phyloP scores from a whole-genome alignment of 129 eudicot genomes.

The Heracleum sosnowskyi region DNA sequence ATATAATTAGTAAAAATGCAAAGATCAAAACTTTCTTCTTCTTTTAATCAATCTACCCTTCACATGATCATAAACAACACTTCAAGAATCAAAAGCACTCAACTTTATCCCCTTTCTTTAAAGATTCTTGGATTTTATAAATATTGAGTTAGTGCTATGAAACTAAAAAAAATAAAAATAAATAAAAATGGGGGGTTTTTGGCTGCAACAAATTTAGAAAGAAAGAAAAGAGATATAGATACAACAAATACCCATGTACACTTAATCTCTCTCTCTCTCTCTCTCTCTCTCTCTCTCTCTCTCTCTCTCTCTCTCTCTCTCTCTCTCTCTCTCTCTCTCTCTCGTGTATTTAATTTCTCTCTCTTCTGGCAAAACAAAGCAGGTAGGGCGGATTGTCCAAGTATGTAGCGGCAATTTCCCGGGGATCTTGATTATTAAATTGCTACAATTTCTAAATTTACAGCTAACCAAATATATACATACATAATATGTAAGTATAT shows the following conservation, averaged over 20 bases:
- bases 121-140: neutral
- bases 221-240: neutral
- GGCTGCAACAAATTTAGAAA: neutral
- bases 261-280: neutral
- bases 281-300: neutral
- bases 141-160: neutral
- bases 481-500: no score
- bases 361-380: slow-evolving; percentile 9
- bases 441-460: neutral
- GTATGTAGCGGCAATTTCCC: slow-evolving; percentile 12
- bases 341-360: neutral
- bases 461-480: neutral
- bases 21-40: neutral
- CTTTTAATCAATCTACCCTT: neutral
- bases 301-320: neutral
- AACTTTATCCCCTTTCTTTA: neutral
- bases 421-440: neutral
- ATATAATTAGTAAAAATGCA: no score
- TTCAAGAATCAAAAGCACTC: neutral
- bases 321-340: neutral
- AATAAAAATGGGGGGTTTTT: neutral
- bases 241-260: neutral
- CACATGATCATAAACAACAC: neutral
- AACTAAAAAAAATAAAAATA: neutral
- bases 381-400: slow-evolving; percentile 10